phyloP scores from a whole-genome alignment of 768 basidiomycete genomes.

The Termitomyces sp. region DNA sequence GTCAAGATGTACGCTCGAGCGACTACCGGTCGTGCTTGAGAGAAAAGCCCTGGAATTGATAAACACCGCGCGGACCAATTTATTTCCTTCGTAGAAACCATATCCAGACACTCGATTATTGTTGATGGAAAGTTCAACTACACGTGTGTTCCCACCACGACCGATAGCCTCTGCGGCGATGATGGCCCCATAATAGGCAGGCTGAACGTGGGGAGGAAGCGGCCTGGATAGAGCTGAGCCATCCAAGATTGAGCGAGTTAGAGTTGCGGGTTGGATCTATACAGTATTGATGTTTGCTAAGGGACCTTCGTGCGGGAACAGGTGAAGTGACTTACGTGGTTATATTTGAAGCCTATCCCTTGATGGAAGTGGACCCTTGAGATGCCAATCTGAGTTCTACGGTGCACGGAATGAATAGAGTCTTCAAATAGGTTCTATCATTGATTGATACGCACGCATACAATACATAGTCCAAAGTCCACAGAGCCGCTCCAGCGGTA shows the following conservation, averaged over 20 bases:
- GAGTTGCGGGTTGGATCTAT: conserved; percentile 58
- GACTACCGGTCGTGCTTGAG: conserved; percentile 18
- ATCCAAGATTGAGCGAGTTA: conserved; percentile 54
- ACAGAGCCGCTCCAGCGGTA: conserved; percentile 64
- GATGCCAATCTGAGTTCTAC: conserved; percentile 35
- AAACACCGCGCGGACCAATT: conserved; percentile 45
- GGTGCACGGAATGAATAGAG: not conserved
- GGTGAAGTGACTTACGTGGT: conserved; percentile 34
- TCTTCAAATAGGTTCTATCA: not conserved
- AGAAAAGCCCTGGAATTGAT: conserved; percentile 56
- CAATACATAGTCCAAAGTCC: conserved; percentile 62
- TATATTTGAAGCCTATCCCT: conserved; percentile 71
- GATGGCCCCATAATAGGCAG: conserved; percentile 61
- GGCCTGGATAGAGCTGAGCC: conserved; percentile 45
- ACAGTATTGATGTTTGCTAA: not conserved
- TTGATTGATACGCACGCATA: conserved; percentile 34
- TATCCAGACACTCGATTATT: conserved; percentile 51
- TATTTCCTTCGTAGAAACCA: conserved; percentile 47
- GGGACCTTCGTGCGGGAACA: not conserved
- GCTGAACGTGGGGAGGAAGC: conserved; percentile 55
- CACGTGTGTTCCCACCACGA: conserved; percentile 28
- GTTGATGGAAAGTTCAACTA: conserved; percentile 43
- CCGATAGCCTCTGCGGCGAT: conserved; percentile 57
- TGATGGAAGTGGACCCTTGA: conserved; percentile 58
- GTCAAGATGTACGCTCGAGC: conserved; percentile 37